These are phyloP conservation scores for Rhodomyrtus tomentosa DNA, from an alignment of 345 rosid genomes.

Conservation along the genomic window DNA sequence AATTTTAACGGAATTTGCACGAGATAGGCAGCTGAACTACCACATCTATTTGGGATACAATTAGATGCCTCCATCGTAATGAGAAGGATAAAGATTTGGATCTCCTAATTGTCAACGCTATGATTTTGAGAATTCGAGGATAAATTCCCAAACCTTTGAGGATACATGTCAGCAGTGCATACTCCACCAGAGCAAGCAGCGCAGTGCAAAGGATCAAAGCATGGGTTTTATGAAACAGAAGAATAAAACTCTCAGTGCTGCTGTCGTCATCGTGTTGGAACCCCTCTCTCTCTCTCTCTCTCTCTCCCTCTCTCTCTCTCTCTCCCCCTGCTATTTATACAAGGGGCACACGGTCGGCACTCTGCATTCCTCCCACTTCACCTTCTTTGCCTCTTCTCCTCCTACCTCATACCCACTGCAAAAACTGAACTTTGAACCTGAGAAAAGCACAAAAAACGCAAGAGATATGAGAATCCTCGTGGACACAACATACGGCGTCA, in stretches of 20 bases:
- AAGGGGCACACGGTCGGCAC: neutral
- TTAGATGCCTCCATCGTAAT: neutral
- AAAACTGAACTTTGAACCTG: neutral
- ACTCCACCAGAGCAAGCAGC: neutral
- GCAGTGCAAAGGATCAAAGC: neutral
- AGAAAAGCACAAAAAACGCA: neutral
- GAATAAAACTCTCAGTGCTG: neutral
- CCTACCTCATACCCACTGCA: neutral
- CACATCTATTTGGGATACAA: neutral
- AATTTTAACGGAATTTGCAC: neutral
- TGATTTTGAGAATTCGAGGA: neutral
- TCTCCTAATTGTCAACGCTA: neutral
- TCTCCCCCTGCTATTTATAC: neutral
- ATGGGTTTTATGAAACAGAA: neutral
- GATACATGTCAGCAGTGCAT: neutral
- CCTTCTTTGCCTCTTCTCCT: neutral
- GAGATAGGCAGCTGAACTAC: neutral
- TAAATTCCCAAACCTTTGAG: neutral
- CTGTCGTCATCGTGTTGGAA: neutral
- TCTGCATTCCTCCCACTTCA: neutral
- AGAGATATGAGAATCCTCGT: slow-evolving; percentile 1
- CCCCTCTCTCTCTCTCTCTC: neutral
- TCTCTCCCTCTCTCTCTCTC: neutral
- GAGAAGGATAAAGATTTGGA: neutral
- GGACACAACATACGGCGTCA: neutral